phyloP scores from a whole-genome alignment of 306 rosid genomes.

The apple (Malus domestica) region ASM211411v1 NC_041797.1:2644501-2645000 shows the following conservation, averaged over 20 bases:
- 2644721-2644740: conserved; percentile 31
- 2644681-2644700: conserved; percentile 22
- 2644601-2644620: conserved; percentile 70
- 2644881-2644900: not conserved
- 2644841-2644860: not conserved
- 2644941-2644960: not conserved
- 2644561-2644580: conserved; percentile 82
- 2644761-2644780: conserved; percentile 74
- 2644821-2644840: conserved; percentile 49
- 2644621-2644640: conserved; percentile 25
- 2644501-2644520: not conserved
- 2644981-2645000: not conserved
- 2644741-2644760: conserved; percentile 29
- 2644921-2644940: no score
- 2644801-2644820: conserved; percentile 59
- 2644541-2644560: not conserved
- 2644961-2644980: not conserved
- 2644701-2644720: conserved; percentile 27
- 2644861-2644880: not conserved
- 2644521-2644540: not conserved
- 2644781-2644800: conserved; percentile 54
- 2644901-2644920: no score
- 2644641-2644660: conserved; percentile 15
- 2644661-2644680: conserved; percentile 22
- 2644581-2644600: conserved; percentile 89